Conservation (phyloP, 257 asterid genomes). For the Mentha longifolia region DNA sequence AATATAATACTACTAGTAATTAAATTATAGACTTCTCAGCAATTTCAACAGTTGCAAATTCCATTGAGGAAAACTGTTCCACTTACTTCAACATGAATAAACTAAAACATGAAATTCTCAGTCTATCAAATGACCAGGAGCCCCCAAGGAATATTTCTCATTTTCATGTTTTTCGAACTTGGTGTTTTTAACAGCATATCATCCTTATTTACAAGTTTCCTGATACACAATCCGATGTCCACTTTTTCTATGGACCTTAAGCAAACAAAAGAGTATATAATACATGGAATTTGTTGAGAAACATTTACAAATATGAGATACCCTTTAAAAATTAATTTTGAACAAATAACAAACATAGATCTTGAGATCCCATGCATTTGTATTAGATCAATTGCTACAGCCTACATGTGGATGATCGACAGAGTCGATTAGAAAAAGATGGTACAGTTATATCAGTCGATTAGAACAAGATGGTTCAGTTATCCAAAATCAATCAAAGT, state of each 20-base stretch:
- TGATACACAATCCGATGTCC: neutral
- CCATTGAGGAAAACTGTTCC: neutral
- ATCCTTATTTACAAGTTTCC: constrained; percentile 8
- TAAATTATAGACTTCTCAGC: too few relatives aligned
- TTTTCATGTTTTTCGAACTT: neutral
- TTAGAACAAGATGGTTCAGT: neutral
- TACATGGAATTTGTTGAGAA: constrained; percentile 1
- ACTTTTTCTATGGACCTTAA: neutral
- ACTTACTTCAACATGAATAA: constrained; percentile 7
- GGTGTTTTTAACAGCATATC: neutral
- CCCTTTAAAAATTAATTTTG: neutral
- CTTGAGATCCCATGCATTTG: constrained; percentile 11
- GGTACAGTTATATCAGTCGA: neutral
- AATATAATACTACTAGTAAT: neutral
- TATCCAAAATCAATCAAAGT: neutral
- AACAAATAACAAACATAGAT: constrained; percentile 15
- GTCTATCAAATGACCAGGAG: neutral
- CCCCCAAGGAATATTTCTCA: neutral
- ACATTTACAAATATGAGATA: neutral
- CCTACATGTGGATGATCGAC: neutral
- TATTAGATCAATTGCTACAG: constrained; percentile 10
- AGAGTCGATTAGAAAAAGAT: neutral
- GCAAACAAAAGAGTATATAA: neutral
- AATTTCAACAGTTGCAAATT: neutral
- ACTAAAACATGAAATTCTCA: neutral